Base-by-base conservation (phyloP, 2,329 filamentous ascomycete species). In the Trichoderma oligosporum region DNA sequence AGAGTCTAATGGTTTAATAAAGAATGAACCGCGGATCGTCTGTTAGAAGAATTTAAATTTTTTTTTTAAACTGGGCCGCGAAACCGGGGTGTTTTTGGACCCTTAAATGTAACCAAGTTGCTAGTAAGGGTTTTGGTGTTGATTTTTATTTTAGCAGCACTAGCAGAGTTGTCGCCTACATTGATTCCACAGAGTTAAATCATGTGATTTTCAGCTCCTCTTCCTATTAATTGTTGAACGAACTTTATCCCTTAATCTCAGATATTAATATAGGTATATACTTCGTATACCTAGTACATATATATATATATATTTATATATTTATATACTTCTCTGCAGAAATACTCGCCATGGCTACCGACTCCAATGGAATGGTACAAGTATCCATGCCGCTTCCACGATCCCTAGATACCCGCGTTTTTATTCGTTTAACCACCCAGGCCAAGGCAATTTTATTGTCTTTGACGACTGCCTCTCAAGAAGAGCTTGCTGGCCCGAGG, bases 301-400 rank as follows among this genome's bases (percentile, higher is more conserved):
- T 16, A n/a, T 14, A 22, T 14, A 31, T 1, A 16, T 16, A n/a
- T n/a, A n/a, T n/a, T n/a, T n/a, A n/a, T n/a, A n/a, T n/a, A n/a
- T n/a, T n/a, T n/a, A n/a, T n/a, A n/a, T n/a, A n/a, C n/a, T n/a
- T 29, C n/a, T 31, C 16, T 31, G 3, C 33, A 42, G 7, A 16
- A 14, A 12, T 46, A 18, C 3, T 33, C 16, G 20, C 22, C 51
- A 71, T 71, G 68, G 60, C 65, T 7, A 33, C 56, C 20, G 60
- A 63, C 29, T 51, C 61, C 20, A 60, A 46, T 45, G 60, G 63
- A 36, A 48, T 63, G 8, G 51, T 64, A 35, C 64, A 86, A 64
- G 70, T 87, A 9, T 84, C 83, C 1, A 75, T 87, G 22, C 81
- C 82, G 5, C 74, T 88, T 20, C 84, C 85, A 9, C 78, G 76